phyloP scores from a whole-genome alignment of 2,329 filamentous ascomycete genomes.

The Phyllosticta capitalensis region DNA sequence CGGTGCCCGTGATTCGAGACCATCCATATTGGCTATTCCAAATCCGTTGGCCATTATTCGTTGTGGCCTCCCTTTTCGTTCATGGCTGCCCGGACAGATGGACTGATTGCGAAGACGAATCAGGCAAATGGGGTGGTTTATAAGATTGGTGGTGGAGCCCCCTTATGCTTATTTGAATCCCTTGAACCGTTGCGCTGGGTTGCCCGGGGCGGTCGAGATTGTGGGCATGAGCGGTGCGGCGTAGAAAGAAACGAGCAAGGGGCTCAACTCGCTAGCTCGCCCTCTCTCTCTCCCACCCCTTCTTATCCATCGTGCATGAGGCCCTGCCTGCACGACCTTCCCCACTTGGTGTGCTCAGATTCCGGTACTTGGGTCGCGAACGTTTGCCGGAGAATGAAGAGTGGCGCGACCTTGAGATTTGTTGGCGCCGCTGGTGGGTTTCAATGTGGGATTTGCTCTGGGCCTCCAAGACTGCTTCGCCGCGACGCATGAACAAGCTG shows the following conservation, averaged over 20 bases:
- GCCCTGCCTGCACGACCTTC: background rate
- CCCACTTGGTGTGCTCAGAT: background rate
- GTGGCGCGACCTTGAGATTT: no score
- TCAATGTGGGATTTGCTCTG: no score
- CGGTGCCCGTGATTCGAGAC: background rate
- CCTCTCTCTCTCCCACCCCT: background rate
- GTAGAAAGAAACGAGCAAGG: background rate
- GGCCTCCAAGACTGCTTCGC: background rate
- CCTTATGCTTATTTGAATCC: background rate
- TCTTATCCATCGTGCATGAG: background rate
- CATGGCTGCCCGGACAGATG: background rate
- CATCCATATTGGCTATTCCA: background rate
- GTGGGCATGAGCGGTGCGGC: background rate
- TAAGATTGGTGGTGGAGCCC: background rate
- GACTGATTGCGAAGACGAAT: background rate
- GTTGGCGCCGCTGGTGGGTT: no score
- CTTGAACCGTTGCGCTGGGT: background rate
- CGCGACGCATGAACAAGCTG: background rate
- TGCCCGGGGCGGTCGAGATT: background rate
- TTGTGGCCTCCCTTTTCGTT: background rate
- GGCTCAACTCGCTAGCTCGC: background rate
- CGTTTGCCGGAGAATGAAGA: background rate
- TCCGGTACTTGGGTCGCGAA: background rate
- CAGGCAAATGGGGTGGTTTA: background rate
- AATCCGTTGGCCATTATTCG: background rate